phyloP scores from a whole-genome alignment of 148 eudicot species.

The Selenicereus undatus region DNA sequence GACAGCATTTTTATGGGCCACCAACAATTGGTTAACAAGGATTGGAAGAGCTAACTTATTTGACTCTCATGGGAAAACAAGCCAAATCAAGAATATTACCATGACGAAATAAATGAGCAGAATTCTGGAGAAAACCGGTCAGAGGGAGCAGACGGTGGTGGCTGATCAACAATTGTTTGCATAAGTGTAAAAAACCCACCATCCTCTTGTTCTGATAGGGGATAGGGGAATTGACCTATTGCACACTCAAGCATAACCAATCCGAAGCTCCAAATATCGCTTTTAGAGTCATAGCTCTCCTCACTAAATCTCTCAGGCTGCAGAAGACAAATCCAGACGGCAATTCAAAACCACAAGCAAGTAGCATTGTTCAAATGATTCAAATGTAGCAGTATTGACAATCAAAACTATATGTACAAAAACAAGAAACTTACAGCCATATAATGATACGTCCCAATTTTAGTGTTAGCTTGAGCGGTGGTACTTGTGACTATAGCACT shows the following conservation, averaged over 20 bases:
- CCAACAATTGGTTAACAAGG: not conserved
- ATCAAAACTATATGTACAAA: slow-evolving; percentile 2
- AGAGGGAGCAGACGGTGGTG: slow-evolving; percentile 71
- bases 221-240: slow-evolving; percentile 72
- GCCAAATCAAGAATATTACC: slow-evolving; percentile 40
- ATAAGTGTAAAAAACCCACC: slow-evolving; percentile 64
- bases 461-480: slow-evolving; percentile 86
- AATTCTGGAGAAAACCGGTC: slow-evolving; percentile 83
- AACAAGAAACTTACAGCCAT: slow-evolving; percentile 72
- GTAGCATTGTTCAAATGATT: not conserved
- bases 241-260: slow-evolving; percentile 93
- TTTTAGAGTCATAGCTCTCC: slow-evolving; percentile 53
- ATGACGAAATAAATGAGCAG: slow-evolving; percentile 86
- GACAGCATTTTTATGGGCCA: not conserved
- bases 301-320: slow-evolving; percentile 95
- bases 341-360: slow-evolving; percentile 3
- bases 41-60: not conserved
- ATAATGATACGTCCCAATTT: slow-evolving; percentile 85
- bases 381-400: not conserved
- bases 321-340: slow-evolving; percentile 2
- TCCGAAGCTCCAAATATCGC: slow-evolving; percentile 99
- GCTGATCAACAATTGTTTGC: slow-evolving; percentile 78
- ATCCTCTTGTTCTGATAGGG: slow-evolving; percentile 57
- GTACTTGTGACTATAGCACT: slow-evolving; percentile 91
- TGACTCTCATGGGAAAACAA: not conserved